Percentiles rank a stretch among this genome's conserved stretches.
Conservation (phyloP, 2,329 filamentous ascomycete species). For the Penicillium sp. region DNA sequence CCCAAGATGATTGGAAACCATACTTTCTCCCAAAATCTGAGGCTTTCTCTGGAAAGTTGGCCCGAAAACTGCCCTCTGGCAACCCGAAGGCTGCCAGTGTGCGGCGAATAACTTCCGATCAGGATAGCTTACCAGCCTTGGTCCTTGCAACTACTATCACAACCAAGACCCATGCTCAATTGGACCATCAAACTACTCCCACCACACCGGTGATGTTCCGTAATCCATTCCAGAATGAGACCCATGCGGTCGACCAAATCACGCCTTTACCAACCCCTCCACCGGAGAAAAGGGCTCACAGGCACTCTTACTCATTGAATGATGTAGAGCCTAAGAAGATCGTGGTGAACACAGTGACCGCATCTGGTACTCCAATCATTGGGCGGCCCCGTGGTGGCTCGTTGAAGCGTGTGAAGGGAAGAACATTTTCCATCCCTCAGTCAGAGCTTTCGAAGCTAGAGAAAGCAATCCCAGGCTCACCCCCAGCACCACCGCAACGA, state of each 20-base stretch:
- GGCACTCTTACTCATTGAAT: constrained; percentile 19
- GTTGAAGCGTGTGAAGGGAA: constrained; percentile 30
- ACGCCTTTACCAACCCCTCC: constrained; percentile 4
- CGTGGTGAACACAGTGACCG: constrained; percentile 22
- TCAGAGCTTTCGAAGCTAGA: constrained; percentile 27
- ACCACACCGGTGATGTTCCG: constrained; percentile 29
- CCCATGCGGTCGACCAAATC: background rate
- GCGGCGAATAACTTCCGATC: constrained; percentile 47
- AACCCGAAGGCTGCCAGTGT: constrained; percentile 37
- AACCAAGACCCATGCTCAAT: constrained; percentile 20
- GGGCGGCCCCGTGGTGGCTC: constrained; percentile 35
- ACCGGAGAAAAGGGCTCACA: constrained; percentile 14
- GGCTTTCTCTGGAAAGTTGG: constrained; percentile 30
- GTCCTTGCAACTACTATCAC: constrained; percentile 46
- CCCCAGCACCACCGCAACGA: constrained; percentile 27
- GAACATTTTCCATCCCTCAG: constrained; percentile 31
- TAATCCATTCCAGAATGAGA: constrained; percentile 30
- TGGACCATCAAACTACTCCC: constrained; percentile 15
- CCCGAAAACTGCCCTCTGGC: constrained; percentile 43
- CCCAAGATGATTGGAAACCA: constrained; percentile 36
- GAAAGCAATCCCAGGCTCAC: constrained; percentile 21
- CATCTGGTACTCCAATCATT: constrained; percentile 21
- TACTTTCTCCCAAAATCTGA: constrained; percentile 38
- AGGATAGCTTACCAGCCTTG: constrained; percentile 48
- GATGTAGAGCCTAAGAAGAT: constrained; percentile 26